phyloP scores from a whole-genome alignment of 2,329 filamentous ascomycete genomes.

The Scytalidium lignicola region DNA sequence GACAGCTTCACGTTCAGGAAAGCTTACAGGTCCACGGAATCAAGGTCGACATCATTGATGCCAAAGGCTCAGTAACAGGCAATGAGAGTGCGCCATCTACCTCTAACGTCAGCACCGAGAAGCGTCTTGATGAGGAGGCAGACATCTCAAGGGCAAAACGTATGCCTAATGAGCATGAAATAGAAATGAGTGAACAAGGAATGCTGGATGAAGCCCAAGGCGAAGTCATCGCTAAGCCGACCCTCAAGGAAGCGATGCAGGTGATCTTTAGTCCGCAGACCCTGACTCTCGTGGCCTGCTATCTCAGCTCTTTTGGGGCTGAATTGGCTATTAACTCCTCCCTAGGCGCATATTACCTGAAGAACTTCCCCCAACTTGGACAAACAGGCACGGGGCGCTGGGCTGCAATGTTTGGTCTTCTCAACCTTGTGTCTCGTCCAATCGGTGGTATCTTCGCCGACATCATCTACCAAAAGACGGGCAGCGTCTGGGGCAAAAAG shows the following conservation, averaged over 20 bases:
- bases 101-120: constrained; percentile 16
- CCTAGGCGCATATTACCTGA: constrained; percentile 53
- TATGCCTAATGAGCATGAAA: constrained; percentile 37
- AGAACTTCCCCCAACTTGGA: constrained; percentile 52
- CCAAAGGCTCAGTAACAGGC: constrained; percentile 46
- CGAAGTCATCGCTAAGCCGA: constrained; percentile 52
- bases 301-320: constrained; percentile 58
- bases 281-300: constrained; percentile 49
- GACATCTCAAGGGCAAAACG: constrained; percentile 32
- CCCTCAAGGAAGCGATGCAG: constrained; percentile 39
- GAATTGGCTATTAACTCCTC: constrained; percentile 59
- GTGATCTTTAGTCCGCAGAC: constrained; percentile 51
- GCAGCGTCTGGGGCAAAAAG: constrained; percentile 60
- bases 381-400: constrained; percentile 54
- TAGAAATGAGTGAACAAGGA: constrained; percentile 42
- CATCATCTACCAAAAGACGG: constrained; percentile 20
- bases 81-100: constrained; percentile 18
- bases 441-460: constrained; percentile 56
- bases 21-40: constrained; percentile 43
- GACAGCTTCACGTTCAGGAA: constrained; percentile 52
- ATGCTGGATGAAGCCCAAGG: constrained; percentile 50
- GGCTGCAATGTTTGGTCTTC: constrained; percentile 71
- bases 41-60: constrained; percentile 41
- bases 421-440: constrained; percentile 65
- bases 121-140: constrained; percentile 30